A percentile compares a stretch with the other conserved stretches of the same genome.
These are phyloP conservation scores for Hypoxylon sp. DNA, from an alignment of 2,329 filamentous ascomycete genomes.

Conservation along the genomic window DNA sequence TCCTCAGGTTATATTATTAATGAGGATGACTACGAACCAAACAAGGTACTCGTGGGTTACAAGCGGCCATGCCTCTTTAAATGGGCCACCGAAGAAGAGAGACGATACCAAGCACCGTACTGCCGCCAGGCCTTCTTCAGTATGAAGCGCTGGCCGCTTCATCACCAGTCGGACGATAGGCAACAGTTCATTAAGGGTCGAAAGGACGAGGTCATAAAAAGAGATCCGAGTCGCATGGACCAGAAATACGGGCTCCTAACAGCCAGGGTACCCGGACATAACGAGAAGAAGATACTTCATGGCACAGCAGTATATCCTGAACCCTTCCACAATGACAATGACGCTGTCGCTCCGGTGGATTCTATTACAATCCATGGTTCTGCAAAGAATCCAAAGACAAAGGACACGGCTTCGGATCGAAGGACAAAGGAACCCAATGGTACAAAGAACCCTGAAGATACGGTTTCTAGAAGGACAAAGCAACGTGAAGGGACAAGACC, in stretches of 20 bases:
- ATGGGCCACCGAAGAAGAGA: slow-evolving; percentile 53
- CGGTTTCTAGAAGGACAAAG: slow-evolving; percentile 8
- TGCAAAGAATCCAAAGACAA: slow-evolving; percentile 12
- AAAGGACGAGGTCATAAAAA: slow-evolving; percentile 49
- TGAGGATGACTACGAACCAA: slow-evolving; percentile 9
- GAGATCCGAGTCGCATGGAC: slow-evolving; percentile 51
- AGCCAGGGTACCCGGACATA: slow-evolving; percentile 38
- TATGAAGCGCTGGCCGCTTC: slow-evolving; percentile 65
- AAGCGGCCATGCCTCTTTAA: slow-evolving; percentile 52
- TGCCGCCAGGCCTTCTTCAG: slow-evolving; percentile 59
- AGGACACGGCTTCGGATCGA: slow-evolving; percentile 29
- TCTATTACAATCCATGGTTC: no score
- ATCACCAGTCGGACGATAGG: slow-evolving; percentile 56
- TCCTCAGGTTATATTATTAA: slow-evolving; percentile 24
- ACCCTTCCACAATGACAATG: not conserved
- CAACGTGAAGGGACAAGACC: slow-evolving; percentile 1
- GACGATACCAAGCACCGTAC: slow-evolving; percentile 52
- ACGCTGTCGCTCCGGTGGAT: no score
- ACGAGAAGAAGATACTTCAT: slow-evolving; percentile 10
- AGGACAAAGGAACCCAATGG: slow-evolving; percentile 2
- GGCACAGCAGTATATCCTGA: not conserved
- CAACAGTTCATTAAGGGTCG: slow-evolving; percentile 53
- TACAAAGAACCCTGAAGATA: slow-evolving; percentile 18
- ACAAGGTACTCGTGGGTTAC: slow-evolving; percentile 42
- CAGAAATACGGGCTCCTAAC: slow-evolving; percentile 50